Evolutionary conservation across 257 asterid genomes (phyloP).

Genomic region (Avicennia marina): DNA sequence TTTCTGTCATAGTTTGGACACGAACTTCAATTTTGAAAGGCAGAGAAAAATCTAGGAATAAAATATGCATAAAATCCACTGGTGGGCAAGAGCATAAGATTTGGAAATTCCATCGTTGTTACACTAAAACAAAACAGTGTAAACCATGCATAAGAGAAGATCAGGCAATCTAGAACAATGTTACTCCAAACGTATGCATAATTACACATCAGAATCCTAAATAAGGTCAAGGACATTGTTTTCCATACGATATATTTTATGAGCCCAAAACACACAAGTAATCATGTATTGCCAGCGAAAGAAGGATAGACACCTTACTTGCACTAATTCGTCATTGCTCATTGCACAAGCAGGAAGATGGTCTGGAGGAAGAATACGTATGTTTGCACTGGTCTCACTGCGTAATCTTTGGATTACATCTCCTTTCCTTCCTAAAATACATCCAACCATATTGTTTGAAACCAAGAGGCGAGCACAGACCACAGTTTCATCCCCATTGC

Average conservation of each 20-base stretch:
- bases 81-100: constrained; percentile 3
- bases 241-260: constrained; percentile 6
- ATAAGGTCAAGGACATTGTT: background rate
- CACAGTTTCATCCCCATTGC: constrained; percentile 35
- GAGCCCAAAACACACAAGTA: constrained; percentile 1
- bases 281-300: constrained; percentile 12
- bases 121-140: background rate
- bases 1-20: background rate
- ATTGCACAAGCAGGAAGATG: constrained; percentile 61
- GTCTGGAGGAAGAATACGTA: constrained; percentile 67
- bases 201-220: constrained; percentile 9
- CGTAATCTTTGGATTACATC: constrained; percentile 84
- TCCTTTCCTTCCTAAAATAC: constrained; percentile 73
- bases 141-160: constrained; percentile 1
- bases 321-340: constrained; percentile 67
- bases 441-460: constrained; percentile 59
- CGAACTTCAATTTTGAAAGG: background rate
- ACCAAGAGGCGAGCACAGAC: constrained; percentile 73
- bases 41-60: background rate
- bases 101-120: background rate
- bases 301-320: constrained; percentile 37
- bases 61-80: background rate
- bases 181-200: constrained; percentile 1
- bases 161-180: background rate
- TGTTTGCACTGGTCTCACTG: constrained; percentile 73